These are phyloP conservation scores for Magnaporthiopsis rhizophila DNA, from an alignment of 2,329 filamentous ascomycete species.

Conservation along the genomic window DNA sequence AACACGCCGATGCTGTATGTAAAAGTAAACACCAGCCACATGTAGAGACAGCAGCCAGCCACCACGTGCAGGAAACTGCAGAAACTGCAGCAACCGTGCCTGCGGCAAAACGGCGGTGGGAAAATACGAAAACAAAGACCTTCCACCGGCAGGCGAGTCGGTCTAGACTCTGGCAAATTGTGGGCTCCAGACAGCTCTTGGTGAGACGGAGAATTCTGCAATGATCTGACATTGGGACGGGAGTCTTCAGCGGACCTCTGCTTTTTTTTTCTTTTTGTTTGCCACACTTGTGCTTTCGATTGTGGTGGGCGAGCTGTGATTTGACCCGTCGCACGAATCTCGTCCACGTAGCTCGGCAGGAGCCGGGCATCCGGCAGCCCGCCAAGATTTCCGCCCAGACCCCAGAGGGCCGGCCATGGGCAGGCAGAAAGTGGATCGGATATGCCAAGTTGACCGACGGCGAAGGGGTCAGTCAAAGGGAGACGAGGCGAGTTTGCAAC, in stretches of 20 bases:
- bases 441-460: not conserved
- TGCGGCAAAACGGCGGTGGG: not conserved
- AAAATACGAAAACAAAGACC: not conserved
- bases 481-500: not conserved
- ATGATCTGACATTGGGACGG: not conserved
- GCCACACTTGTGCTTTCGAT: not conserved
- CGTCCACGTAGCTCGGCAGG: not conserved
- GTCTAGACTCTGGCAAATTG: not conserved
- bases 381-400: not conserved
- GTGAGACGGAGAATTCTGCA: not conserved
- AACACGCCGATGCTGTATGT: not conserved
- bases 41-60: no score
- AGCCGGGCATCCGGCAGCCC: not conserved
- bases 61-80: no score
- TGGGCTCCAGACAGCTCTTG: not conserved
- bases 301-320: not conserved
- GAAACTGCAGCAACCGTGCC: not conserved
- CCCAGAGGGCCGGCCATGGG: no score
- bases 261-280: not conserved
- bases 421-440: not conserved
- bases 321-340: not conserved
- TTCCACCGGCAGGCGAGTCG: not conserved
- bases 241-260: not conserved
- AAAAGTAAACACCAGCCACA: not conserved
- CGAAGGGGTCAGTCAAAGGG: not conserved